Evolutionary conservation across 2,329 filamentous ascomycete genomes (phyloP), one percentile per base, ranked within the genome.

Genomic region (Fusarium nematophilum): DNA sequence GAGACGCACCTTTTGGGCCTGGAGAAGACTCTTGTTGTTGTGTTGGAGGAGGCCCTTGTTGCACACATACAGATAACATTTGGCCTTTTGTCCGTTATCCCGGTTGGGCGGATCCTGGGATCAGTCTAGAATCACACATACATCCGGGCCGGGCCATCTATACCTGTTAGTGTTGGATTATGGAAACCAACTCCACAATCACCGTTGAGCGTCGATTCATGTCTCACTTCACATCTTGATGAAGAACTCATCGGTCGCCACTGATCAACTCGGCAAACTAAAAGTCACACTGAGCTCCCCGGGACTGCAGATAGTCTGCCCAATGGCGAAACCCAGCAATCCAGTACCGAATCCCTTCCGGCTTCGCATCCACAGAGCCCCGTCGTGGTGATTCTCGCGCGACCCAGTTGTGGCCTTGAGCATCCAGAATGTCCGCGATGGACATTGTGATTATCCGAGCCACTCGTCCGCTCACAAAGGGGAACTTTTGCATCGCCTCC

Each of bases 321-420:
- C 61, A 64, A 30, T 64, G 61, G 11, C 61, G 52, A 38, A 64
- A 64, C 10, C 61, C 61, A 23, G 61, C 61, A 25, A 64, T 64
- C 61, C 61, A 64, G 47, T 64, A 40, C 23, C 60, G 57, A 33
- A 64, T 57, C 1, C 61, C 61, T 29, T 64, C 38, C n/a, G 61
- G 52, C 46, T 64, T 64, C n/a, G 61, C 61, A 21, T 26, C 39
- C 17, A 64, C 30, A n/a, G 61, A 64, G 30, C 57, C 61, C 30
- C 50, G 45, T 29, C 61, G 50, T n/a, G 61, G 61, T 26, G 61
- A 64, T 31, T 62, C 61, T 11, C 55, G 58, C 10, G 61, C 60
- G 37, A 64, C 23, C 61, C 61, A 64, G 11, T 62, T 62, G 40
- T 64, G 61, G 14, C 61, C 61, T 40, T 64, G 61, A 13, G 60